Evolutionary conservation across 306 rosid genomes (phyloP).

Genomic region (Oxytropis ochrocephala): DNA sequence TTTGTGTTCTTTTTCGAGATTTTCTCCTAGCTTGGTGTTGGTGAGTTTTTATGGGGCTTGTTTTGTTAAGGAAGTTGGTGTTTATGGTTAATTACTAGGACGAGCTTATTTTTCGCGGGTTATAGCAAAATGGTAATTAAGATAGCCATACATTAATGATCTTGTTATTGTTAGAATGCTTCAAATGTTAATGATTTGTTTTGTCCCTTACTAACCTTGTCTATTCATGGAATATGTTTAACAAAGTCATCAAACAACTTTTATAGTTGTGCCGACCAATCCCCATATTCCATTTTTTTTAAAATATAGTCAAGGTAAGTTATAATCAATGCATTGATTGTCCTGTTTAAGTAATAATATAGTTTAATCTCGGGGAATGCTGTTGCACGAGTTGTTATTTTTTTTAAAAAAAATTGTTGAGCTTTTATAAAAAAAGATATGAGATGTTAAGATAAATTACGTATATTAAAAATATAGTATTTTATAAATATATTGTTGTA

Average conservation of each 20-base stretch:
- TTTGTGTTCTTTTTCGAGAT: neutral
- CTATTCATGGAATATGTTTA: neutral
- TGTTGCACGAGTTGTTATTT: no score
- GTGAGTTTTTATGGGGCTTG: neutral
- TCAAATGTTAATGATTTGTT: neutral
- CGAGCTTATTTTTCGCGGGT: neutral
- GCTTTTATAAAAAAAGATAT: no score
- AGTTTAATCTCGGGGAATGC: no score
- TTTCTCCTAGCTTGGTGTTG: conserved; percentile 13
- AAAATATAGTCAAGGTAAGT: no score
- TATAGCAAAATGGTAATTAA: neutral
- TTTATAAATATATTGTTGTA: no score
- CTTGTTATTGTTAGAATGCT: neutral
- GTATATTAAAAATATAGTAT: no score
- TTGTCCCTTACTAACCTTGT: neutral
- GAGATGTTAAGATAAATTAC: no score
- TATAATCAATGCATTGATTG: no score
- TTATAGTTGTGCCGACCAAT: neutral
- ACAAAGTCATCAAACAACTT: neutral
- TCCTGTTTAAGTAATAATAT: no score
- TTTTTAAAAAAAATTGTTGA: no score
- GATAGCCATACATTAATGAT: neutral
- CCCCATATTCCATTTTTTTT: neutral
- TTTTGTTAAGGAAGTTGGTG: neutral
- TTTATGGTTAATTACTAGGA: neutral